Conservation (phyloP, 306 rosid species). For the Citrullus mucosospermus region DNA sequence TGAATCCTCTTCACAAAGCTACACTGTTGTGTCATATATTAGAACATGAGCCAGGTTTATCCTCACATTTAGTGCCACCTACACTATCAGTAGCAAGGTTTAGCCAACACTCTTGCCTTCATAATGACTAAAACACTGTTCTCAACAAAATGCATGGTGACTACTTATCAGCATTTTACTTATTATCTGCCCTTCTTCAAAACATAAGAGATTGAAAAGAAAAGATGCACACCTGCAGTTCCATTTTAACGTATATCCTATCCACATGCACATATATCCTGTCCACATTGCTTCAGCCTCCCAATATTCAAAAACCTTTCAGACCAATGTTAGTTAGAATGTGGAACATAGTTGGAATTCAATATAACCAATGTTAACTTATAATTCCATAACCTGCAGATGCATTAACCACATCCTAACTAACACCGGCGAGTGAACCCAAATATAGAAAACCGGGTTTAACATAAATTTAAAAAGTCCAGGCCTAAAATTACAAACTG, state of each 20-base stretch:
- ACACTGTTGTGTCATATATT: constrained; percentile 52
- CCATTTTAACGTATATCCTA: constrained; percentile 38
- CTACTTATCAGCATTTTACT: neutral
- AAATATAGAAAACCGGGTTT: neutral
- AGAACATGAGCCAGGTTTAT: constrained; percentile 52
- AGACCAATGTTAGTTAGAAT: constrained; percentile 61
- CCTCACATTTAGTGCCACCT: constrained; percentile 70
- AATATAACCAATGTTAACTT: neutral
- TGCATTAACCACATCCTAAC: neutral
- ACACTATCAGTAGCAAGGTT: constrained; percentile 13
- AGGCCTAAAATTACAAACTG: neutral
- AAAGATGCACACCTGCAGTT: constrained; percentile 26
- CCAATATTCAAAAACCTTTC: constrained; percentile 56
- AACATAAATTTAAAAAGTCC: neutral
- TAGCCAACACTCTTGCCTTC: neutral
- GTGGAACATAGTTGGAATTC: neutral
- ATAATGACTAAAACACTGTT: neutral
- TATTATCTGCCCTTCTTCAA: neutral
- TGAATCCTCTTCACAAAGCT: constrained; percentile 51
- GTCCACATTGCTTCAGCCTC: constrained; percentile 46
- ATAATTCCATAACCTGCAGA: neutral
- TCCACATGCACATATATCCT: too few species aligned
- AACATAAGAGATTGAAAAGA: neutral
- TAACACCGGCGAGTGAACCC: neutral
- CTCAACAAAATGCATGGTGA: neutral